Base-by-base conservation (phyloP, 768 basidiomycete genomes). In the Auriculariales sp. region DNA sequence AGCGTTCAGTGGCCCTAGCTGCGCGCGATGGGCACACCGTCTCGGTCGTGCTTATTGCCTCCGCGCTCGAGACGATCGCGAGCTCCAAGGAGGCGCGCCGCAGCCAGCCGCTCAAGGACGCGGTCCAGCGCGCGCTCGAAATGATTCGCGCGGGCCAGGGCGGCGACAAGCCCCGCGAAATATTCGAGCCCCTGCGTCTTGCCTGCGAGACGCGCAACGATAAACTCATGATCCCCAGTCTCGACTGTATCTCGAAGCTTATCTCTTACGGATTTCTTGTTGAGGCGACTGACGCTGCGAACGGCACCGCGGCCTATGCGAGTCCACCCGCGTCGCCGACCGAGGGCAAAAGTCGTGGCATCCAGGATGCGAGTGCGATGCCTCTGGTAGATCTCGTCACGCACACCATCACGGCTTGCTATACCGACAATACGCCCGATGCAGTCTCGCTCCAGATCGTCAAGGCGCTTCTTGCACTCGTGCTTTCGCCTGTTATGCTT, bases 181-280 rank as follows among this genome's bases (percentile, higher is more conserved):
- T 98, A 47, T 90, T 99, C 59, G 90, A 95, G 59, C 93, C 95
- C n/a, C 73, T 99, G 49, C 79, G 89, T 46, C 71, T 98, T 48
- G 95, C 95, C 7, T 98, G 95, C 67, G 94, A 98, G 70, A 97
- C 93, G 3, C 77, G 81, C 47, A 86, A 74, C 54, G 92, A 97
- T 62, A 90, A 90, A 56, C 75, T 98, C 29, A 88, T 92, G 83
- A 89, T 95, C 61, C 88, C 92, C 15, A 94, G 93, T 57, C 70
- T 99, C 62, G 95, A 99, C 65, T 93, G 95, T 60, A 91, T 97
- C 53, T 89, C 91, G 49, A 99, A 99, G 66, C 78, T 99, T 56
- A 88, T 98, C 54, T 93, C 92, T 5, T 90, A 98, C 64, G 92
- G 90, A 24, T 98, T 98, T 75, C 97, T 98, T 60, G 77, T 78